Base-by-base conservation (phyloP, 2,329 filamentous ascomycete genomes). In the Fusarium nodosum region DNA sequence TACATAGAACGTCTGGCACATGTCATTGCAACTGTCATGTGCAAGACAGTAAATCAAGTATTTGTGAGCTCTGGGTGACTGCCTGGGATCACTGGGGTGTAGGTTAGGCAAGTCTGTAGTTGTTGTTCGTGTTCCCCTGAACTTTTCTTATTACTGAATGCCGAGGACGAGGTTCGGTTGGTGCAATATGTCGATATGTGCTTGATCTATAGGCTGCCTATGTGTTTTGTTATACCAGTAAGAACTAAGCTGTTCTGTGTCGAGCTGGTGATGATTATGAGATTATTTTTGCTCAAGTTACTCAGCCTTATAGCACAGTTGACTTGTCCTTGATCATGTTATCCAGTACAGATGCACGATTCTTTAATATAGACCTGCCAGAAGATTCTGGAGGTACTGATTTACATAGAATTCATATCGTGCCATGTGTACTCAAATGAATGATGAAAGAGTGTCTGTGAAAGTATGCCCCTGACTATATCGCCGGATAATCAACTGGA, bases 1-100 rank as follows among this genome's bases (percentile, higher is more conserved):
- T 20, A 42, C 57, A 42, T 42, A 34, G 30, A 22, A 46, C 20
- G 26, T 47, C 50, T 45, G n/a, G 30, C 47, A 47, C 31, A 60
- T 39, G 56, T 26, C 28, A 54, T 31, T 41, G 47, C 13, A 62
- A 28, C 56, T 62, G 28, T 34, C 47, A 57, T 28, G 39, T 34
- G 46, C 39, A 48, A 22, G 26, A 13, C 18, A 24, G 24, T 24
- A 24, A 24, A 24, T 24, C 24, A 24, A 24, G 56, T 52, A 44
- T 13, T 28, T 24, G 22, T 31, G 50, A 42, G 20, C 31, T 30
- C 24, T 55, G 16, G 8, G 15, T 34, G 33, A 51, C 22, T 26
- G 7, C 26, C 26, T 30, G 26, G 22, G 48, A 11, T 20, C 13
- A 48, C 13, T 16, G 13, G 3, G 34, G 11, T 51, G 26, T 41